These are phyloP conservation scores for Zancudomyces culisetae DNA, from an alignment of 371 early-diverging fungal genomes.

Conservation along the genomic window DNA sequence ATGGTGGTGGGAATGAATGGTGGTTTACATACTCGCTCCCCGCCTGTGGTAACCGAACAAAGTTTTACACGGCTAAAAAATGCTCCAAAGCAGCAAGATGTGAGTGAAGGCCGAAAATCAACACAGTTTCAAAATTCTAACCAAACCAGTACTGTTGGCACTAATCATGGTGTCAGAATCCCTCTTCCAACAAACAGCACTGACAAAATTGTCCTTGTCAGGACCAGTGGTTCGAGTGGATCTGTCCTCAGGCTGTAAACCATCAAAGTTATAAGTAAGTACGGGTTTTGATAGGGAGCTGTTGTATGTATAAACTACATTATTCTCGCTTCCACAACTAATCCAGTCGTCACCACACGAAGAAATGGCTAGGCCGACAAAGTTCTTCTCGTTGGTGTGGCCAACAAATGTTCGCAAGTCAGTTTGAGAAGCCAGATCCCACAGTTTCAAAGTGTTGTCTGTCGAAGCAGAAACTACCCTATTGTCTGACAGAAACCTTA, in stretches of 20 bases:
- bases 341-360: constrained; percentile 39
- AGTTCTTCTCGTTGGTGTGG: constrained; percentile 83
- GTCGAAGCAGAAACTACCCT: constrained; percentile 76
- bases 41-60: no score
- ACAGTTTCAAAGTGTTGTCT: constrained; percentile 70
- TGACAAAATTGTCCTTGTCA: constrained; percentile 61
- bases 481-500: constrained; percentile 48
- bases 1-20: no score
- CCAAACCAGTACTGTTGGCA: constrained; percentile 74
- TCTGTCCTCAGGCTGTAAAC: constrained; percentile 30
- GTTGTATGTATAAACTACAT: constrained; percentile 67
- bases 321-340: constrained; percentile 78
- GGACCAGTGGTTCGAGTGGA: no score
- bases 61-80: no score
- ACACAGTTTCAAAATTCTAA: constrained; percentile 42
- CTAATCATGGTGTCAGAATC: constrained; percentile 50
- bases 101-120: constrained; percentile 2
- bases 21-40: no score
- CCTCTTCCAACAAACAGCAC: constrained; percentile 77
- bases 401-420: constrained; percentile 54
- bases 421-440: constrained; percentile 36
- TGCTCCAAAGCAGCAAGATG: no score
- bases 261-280: constrained; percentile 45
- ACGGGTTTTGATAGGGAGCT: constrained; percentile 45
- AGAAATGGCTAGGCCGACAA: constrained; percentile 69